Evolutionary conservation across 768 basidiomycete species (phyloP).

Genomic region (Rhizopogon vulgaris): DNA sequence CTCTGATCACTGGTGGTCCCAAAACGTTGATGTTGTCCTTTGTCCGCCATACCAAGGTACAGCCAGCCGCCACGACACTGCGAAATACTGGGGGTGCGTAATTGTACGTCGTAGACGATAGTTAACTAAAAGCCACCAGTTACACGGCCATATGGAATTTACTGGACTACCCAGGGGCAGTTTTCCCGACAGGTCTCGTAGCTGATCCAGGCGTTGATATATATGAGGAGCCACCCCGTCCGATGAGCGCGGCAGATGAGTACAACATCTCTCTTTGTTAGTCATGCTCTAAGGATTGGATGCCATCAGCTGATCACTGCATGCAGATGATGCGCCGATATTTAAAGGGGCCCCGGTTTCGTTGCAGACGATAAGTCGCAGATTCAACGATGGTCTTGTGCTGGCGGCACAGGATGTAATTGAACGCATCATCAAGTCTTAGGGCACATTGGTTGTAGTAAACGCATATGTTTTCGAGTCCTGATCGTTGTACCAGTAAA

Average conservation of each 20-base stretch:
- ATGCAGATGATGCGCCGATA: constrained; percentile 15
- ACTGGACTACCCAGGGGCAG: constrained; percentile 36
- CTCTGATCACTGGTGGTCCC: constrained; percentile 31
- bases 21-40: constrained; percentile 35
- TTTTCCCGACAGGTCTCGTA: constrained; percentile 37
- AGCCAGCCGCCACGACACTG: constrained; percentile 32
- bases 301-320: constrained; percentile 3
- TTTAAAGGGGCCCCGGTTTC: constrained; percentile 14
- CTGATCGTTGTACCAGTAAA: background rate
- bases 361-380: constrained; percentile 18
- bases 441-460: constrained; percentile 5
- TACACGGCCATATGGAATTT: constrained; percentile 40
- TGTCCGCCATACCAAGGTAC: constrained; percentile 29
- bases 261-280: constrained; percentile 14
- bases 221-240: constrained; percentile 2
- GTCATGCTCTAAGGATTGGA: background rate
- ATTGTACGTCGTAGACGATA: constrained; percentile 20
- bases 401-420: constrained; percentile 19
- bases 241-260: constrained; percentile 15
- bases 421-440: constrained; percentile 19
- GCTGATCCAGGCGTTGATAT: constrained; percentile 21
- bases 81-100: constrained; percentile 28
- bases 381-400: constrained; percentile 22
- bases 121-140: constrained; percentile 30
- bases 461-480: background rate